Conservation (phyloP, 2,329 filamentous ascomycete species). For the Paramyrothecium sp. region DNA sequence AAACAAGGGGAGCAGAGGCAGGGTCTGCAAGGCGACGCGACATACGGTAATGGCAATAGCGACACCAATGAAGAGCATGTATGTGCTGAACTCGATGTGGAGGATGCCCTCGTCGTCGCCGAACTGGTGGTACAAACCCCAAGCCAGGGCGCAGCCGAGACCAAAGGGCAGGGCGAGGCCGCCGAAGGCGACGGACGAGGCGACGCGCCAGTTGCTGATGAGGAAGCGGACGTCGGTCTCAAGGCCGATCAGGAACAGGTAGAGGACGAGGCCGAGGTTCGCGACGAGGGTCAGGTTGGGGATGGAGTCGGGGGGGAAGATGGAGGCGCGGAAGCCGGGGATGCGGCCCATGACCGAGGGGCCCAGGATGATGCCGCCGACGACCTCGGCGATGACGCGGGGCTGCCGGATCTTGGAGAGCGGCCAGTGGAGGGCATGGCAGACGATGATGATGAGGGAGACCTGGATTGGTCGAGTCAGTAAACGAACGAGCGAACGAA, state of each 20-base stretch:
- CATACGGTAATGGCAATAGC: constrained; percentile 78
- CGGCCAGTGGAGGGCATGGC: constrained; percentile 56
- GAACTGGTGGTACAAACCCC: constrained; percentile 77
- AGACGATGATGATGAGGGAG: constrained; percentile 46
- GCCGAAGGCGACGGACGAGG: constrained; percentile 71
- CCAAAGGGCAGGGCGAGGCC: constrained; percentile 85
- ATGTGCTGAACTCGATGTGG: constrained; percentile 49
- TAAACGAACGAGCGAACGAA: background rate
- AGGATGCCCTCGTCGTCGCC: constrained; percentile 36
- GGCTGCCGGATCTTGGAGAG: constrained; percentile 76
- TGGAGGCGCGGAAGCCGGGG: constrained; percentile 70
- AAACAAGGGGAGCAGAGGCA: background rate
- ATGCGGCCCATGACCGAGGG: constrained; percentile 88
- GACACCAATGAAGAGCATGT: constrained; percentile 80
- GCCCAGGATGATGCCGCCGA: constrained; percentile 81
- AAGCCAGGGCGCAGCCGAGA: constrained; percentile 76
- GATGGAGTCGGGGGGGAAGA: constrained; percentile 76
- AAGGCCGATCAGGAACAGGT: constrained; percentile 83
- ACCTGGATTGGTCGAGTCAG: constrained; percentile 18
- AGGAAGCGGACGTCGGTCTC: constrained; percentile 83
- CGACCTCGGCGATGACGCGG: constrained; percentile 80
- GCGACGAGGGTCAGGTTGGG: constrained; percentile 74
- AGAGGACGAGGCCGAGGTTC: constrained; percentile 80
- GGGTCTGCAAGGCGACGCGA: background rate
- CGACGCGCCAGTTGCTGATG: constrained; percentile 76